Conservation (phyloP, 2,329 filamentous ascomycete genomes). For the Ophiocordyceps camponoti-leonardi region DNA sequence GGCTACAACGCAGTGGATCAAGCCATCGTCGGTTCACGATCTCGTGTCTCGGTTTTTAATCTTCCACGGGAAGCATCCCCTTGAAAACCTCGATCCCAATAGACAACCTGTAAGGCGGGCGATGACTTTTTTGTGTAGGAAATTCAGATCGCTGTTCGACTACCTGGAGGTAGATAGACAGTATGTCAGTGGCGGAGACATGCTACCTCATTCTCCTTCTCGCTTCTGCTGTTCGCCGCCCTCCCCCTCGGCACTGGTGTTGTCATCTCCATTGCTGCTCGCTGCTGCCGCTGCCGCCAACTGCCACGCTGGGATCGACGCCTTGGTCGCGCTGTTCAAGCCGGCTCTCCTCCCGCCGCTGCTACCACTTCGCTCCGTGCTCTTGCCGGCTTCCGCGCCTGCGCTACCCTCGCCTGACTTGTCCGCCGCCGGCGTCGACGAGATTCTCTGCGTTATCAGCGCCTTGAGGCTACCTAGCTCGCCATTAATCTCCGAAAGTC, state of each 20-base stretch:
- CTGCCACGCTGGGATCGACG: slow-evolving; percentile 67
- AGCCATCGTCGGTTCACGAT: too few species aligned
- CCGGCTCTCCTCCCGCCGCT: slow-evolving; percentile 15
- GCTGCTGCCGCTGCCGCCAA: slow-evolving; percentile 43
- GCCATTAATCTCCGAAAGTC: slow-evolving; percentile 67
- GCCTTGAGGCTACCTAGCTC: slow-evolving; percentile 90
- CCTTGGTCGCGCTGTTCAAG: slow-evolving; percentile 26
- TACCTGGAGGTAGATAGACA: too few species aligned
- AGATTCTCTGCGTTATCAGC: slow-evolving; percentile 52
- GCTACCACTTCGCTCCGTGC: slow-evolving; percentile 11
- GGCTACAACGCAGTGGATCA: too few species aligned
- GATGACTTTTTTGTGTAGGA: too few species aligned
- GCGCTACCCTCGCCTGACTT: slow-evolving; percentile 8
- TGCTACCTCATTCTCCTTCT: background rate
- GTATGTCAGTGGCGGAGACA: background rate
- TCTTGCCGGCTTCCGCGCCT: slow-evolving; percentile 17
- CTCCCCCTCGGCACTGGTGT: background rate
- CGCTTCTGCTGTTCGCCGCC: too few species aligned
- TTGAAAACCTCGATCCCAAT: too few species aligned
- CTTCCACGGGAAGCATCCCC: too few species aligned
- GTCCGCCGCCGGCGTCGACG: slow-evolving; percentile 10
- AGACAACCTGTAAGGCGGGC: too few species aligned
- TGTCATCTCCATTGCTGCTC: slow-evolving; percentile 14
- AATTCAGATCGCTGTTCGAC: background rate
- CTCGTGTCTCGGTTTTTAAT: too few species aligned